Evolutionary conservation across 345 rosid genomes (phyloP).

Genomic region (Brassica cretica): DNA sequence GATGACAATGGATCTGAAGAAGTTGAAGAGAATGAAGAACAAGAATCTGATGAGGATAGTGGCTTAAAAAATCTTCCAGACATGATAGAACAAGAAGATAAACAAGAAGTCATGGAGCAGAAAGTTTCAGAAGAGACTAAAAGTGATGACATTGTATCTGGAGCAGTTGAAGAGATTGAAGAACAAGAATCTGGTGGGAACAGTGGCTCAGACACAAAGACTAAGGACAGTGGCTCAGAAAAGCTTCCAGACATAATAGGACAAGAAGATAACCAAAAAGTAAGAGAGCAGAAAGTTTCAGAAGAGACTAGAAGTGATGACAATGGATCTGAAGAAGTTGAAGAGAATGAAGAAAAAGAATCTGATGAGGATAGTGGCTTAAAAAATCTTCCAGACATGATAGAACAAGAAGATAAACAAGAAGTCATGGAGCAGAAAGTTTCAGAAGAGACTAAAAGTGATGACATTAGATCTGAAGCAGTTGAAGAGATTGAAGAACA

Average conservation of each 20-base stretch:
- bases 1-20: too few species aligned
- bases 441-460: constrained; percentile 9
- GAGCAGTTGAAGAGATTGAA: background rate
- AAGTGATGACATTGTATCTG: constrained; percentile 1
- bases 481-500: constrained; percentile 9
- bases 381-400: background rate
- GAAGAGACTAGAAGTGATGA: background rate
- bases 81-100: constrained; percentile 10
- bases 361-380: background rate
- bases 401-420: background rate
- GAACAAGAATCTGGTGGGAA: background rate
- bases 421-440: background rate
- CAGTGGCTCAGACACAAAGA: background rate
- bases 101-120: constrained; percentile 1
- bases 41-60: background rate
- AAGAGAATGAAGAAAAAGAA: background rate
- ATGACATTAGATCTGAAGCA: background rate
- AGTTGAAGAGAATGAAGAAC: too few species aligned
- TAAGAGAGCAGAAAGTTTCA: background rate
- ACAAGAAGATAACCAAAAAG: constrained; percentile 3
- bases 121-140: constrained; percentile 10
- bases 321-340: background rate
- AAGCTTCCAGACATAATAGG: background rate
- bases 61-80: background rate
- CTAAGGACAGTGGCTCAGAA: background rate